These are phyloP conservation scores for Exophiala lecanii-corni DNA, from an alignment of 2,329 filamentous ascomycete genomes.

Conservation along the genomic window DNA sequence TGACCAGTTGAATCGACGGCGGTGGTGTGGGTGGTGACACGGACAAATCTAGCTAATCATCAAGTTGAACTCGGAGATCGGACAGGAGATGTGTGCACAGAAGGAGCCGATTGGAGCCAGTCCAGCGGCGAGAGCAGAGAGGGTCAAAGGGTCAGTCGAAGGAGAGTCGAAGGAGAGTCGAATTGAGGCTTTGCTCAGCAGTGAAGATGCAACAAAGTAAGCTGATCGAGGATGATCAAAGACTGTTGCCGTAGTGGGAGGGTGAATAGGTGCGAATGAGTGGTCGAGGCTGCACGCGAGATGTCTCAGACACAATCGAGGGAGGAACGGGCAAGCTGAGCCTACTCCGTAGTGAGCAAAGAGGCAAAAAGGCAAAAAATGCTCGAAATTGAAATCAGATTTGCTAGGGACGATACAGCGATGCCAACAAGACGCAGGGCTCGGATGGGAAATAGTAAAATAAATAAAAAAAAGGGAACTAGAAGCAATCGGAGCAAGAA, in stretches of 20 bases:
- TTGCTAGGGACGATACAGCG: too few species aligned
- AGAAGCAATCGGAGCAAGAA: too few species aligned
- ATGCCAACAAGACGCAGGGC: too few species aligned
- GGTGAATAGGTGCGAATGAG: conserved; percentile 3
- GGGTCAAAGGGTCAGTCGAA: neutral
- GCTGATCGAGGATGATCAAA: neutral
- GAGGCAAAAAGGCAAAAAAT: too few species aligned
- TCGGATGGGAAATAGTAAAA: too few species aligned
- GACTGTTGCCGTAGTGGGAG: neutral
- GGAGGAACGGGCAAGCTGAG: too few species aligned
- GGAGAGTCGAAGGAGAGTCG: conserved; percentile 7
- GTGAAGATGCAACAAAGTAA: neutral
- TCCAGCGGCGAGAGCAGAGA: conserved; percentile 12
- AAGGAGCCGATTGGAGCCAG: conserved; percentile 23
- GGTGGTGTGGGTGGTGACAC: conserved; percentile 15
- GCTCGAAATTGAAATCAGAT: too few species aligned
- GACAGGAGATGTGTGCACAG: conserved; percentile 4
- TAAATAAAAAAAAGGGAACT: neutral
- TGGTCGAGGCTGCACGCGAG: conserved; percentile 12
- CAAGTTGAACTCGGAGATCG: conserved; percentile 2
- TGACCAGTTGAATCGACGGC: conserved; percentile 11
- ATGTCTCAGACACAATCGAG: conserved; percentile 22
- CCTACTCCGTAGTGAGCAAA: too few species aligned
- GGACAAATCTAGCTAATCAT: conserved; percentile 21
- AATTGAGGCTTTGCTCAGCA: conserved; percentile 7